Evolutionary conservation across 225 moss, liverwort and hornwort genomes (phyloP).

Genomic region (Anthoceros angustus): DNA sequence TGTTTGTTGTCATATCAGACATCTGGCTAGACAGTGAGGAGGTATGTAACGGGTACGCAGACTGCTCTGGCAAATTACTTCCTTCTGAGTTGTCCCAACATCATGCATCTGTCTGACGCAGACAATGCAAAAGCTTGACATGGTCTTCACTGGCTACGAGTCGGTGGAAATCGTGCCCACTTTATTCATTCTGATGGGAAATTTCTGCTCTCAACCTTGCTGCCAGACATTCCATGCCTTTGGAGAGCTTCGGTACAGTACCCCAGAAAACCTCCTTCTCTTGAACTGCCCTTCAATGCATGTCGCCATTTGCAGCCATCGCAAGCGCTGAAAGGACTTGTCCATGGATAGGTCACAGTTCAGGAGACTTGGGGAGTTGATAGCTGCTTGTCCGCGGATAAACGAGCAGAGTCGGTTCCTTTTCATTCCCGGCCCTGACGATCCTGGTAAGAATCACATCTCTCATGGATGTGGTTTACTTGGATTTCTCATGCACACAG

Average conservation of each 20-base stretch:
- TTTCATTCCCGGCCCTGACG: conserved; percentile 77
- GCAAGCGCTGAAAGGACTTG: no score
- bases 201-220: conserved; percentile 91
- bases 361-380: conserved; percentile 41
- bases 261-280: not conserved
- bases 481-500: not conserved
- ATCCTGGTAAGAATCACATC: conserved; percentile 29
- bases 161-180: conserved; percentile 86
- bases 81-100: not conserved
- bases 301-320: no score
- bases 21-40: conserved; percentile 83
- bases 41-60: conserved; percentile 12
- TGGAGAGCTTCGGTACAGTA: conserved; percentile 41
- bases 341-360: conserved; percentile 38
- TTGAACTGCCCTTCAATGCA: no score
- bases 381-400: conserved; percentile 63
- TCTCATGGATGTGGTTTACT: not conserved
- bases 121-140: conserved; percentile 63
- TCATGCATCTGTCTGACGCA: conserved; percentile 12
- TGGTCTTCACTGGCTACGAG: conserved; percentile 72
- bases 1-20: conserved; percentile 83
- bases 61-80: not conserved
- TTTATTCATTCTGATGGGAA: conserved; percentile 81
- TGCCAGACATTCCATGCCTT: conserved; percentile 66
- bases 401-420: conserved; percentile 60